These are phyloP conservation scores for Melaleuca quinquenervia DNA, from an alignment of 345 rosid species.

Conservation along the genomic window DNA sequence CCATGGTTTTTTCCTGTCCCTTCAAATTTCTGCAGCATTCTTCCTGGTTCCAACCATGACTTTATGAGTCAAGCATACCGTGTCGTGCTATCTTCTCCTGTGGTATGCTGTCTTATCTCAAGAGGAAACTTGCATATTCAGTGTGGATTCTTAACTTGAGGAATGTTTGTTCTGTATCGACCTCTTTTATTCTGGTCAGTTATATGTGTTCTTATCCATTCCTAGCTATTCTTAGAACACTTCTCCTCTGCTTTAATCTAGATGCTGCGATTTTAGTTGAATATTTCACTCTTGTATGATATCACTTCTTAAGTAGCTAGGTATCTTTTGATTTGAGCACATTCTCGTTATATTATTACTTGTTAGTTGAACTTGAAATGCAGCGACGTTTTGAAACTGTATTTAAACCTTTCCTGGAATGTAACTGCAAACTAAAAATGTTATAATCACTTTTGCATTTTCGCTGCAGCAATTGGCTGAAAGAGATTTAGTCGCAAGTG, in stretches of 20 bases:
- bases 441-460: not conserved
- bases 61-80: conserved; percentile 54
- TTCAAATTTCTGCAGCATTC: conserved; percentile 36
- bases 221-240: not conserved
- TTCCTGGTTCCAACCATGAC: conserved; percentile 79
- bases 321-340: not conserved
- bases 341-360: not conserved
- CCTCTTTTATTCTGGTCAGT: not conserved
- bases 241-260: not conserved
- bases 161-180: not conserved
- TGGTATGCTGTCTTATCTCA: conserved; percentile 36
- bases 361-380: not conserved
- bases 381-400: not conserved
- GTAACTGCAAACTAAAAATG: not conserved
- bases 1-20: conserved; percentile 91
- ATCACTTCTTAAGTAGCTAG: not conserved
- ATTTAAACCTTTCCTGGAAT: not conserved
- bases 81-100: conserved; percentile 81
- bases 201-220: not conserved
- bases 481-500: not conserved
- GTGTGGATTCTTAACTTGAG: not conserved
- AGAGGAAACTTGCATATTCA: not conserved
- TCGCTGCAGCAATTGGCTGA: not conserved
- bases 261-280: not conserved
- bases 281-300: not conserved